Base-by-base conservation (phyloP, 1,284 basidiomycete species). In the Trichosporon sp. region DNA sequence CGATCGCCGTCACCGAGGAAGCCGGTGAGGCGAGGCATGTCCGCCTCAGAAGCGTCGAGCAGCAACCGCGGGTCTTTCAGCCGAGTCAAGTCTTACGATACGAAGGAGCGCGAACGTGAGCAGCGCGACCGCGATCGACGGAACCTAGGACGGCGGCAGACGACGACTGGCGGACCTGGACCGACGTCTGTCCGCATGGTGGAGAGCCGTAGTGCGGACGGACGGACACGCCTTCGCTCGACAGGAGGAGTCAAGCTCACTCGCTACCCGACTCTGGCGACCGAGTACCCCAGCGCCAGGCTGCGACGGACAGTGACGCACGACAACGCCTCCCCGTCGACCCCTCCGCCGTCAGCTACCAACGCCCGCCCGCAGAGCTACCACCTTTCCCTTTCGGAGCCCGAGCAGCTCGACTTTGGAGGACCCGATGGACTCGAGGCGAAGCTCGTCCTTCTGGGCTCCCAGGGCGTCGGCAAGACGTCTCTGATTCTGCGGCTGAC, bases 391-490 rank as follows among this genome's bases (percentile, higher is more conserved):
- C 14, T 54, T 16, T 7, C 33, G 4, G 54, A 64, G 54, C 40
- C 58, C 3, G 62, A 52, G 29, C 58, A 67, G 11, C 61, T 68
- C 21, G 77, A 76, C 67, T 64, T 76, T 27, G 77, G 75, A 13
- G 74, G 73, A 19, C 70, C 71, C 9, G 73, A 76, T 31, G 74
- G 74, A 0, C 72, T 96, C 76, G 95, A 97, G 84, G 92, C 92
- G 71, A 97, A 97, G 85, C 91, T 97, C 75, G 94, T 97, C 76
- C 87, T 97, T 71, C 92, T 97, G 84, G 95, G 95, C 77, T 94
- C 92, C 76, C 93, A 94, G 77, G 92, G 93, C 87, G 93, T 96
- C 59, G 94, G 94, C 72, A 97, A 96, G 83, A 96, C 95, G 52
- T 94, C 92, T 74, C 86, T 98, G 59, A 87, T 97, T 64, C 87